Evolutionary conservation across 2,329 filamentous ascomycete genomes (phyloP), one percentile per base, ranked within the genome.

Genomic region (Curvularia lunata): DNA sequence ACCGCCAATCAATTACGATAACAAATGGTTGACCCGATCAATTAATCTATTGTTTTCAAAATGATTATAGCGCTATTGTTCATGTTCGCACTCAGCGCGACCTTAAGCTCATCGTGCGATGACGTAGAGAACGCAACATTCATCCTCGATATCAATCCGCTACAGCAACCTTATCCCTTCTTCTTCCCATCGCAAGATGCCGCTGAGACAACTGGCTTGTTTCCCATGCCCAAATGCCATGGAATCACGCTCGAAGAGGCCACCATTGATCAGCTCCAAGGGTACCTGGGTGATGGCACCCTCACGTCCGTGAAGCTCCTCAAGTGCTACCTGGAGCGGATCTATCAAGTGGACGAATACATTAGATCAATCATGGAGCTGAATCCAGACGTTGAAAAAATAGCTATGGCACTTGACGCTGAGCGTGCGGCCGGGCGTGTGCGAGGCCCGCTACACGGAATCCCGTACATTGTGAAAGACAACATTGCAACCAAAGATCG

Each of bases 401-500:
- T 91, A 54, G 90, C 90, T 3, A 76, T 77, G 5, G 69, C 79
- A 13, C 78, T 87, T 28, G 90, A 92, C 65, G 71, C 69, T 0
- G 88, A 92, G 74, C 83, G 89, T 18, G 69, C 72, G 12, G 67
- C 76, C 1, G 87, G 87, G 23, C 79, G 77, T 38, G 73, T 87
- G 9, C 83, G 87, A n/a, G 84, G 88, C 1, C 85, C 86, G 1
- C 80, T 93, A 1, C 90, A 92, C 71, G 90, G 90, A 3, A 90
- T 93, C 42, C 90, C 90, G 0, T 90, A 90, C 71, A 80, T 89
- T 2, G 84, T 91, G 62, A 92, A 92, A 75, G 89, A 92, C 30
- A 75, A 74, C 43, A 74, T 75, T 28, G 73, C 72, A 1, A 86
- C 84, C 8, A 86, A 86, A 62, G 89, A 91, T 71, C 83, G 83